Evolutionary conservation across 768 basidiomycete species (phyloP), one percentile per base, ranked within the genome.

Genomic region (Rhodotorula babjevae): DNA sequence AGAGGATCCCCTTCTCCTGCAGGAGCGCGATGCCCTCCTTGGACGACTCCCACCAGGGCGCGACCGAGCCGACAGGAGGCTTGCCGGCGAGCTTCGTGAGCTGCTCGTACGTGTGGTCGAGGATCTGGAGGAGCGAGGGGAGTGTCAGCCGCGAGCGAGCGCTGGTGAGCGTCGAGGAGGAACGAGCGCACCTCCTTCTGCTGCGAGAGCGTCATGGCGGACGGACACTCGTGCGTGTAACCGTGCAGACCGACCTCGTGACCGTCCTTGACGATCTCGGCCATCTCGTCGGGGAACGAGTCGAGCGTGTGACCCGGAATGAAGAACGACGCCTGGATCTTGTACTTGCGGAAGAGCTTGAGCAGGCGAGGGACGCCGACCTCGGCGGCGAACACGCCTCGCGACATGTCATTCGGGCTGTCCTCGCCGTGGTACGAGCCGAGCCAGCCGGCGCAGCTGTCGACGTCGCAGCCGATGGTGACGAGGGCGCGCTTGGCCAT

Each of bases 31-130:
- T 86, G 8, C 87, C 87, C 79, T 71, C 67, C 72, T 85, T 87
- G 79, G 86, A 87, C 6, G 86, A 86, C 79, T 91, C 90, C 89
- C 89, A 91, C 88, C 89, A 91, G 0, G 89, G 89, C 2, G 89
- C 89, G 47, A 89, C 88, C 62, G 85, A 86, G 52, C 87, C 87
- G 78, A 85, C 86, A 0, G 87, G 87, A 33, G 86, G 82, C 25
- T 84, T 79, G 36, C 87, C 86, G 23, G 21, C 19, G 18, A 69
- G 61, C 8, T 56, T n/a, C 49, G 56, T 62, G 56, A 60, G 58
- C 57, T 58, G 56, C 12, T 65, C 46, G 59, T 47, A 60, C 3
- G 63, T 60, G 25, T 65, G 42, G 57, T 64, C 60, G 52, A 49
- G 23, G 14, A 40, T 25, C 50, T 52, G 25, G 25, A 44, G 16